Percentiles rank a stretch among this genome's conserved stretches.
phyloP scores from a whole-genome alignment of 1,284 basidiomycete genomes.

The Cryptococcus deneoformans region DNA sequence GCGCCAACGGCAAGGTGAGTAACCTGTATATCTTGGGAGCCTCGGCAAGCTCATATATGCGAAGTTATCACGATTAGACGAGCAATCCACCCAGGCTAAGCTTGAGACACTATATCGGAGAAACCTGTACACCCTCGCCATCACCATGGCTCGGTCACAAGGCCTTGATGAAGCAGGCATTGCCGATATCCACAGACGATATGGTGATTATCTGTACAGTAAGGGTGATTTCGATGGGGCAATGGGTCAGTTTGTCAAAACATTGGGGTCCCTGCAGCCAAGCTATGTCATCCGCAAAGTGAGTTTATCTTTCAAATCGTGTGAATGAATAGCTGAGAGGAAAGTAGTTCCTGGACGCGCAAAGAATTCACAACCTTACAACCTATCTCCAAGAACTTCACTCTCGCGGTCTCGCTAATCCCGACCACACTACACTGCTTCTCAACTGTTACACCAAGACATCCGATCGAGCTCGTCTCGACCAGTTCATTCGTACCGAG shows the following conservation, averaged over 20 bases:
- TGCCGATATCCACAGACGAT: constrained; percentile 81
- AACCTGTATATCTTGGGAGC: neutral
- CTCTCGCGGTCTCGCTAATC: constrained; percentile 80
- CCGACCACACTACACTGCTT: constrained; percentile 93
- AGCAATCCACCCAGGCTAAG: constrained; percentile 75
- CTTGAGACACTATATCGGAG: constrained; percentile 77
- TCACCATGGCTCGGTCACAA: constrained; percentile 68
- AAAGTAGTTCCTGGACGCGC: constrained; percentile 89
- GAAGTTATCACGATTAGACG: constrained; percentile 67
- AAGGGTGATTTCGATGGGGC: constrained; percentile 92
- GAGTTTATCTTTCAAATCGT: constrained; percentile 7
- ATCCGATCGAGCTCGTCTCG: constrained; percentile 82
- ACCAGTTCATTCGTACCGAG: constrained; percentile 88
- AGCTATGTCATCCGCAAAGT: constrained; percentile 98
- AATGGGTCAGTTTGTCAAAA: constrained; percentile 88
- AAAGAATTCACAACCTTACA: constrained; percentile 90
- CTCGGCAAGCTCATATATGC: neutral
- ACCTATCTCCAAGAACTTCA: constrained; percentile 96
- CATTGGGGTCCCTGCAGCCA: constrained; percentile 83
- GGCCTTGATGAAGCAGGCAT: constrained; percentile 66
- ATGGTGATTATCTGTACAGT: constrained; percentile 86
- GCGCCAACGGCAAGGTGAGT: constrained; percentile 69
- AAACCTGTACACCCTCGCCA: constrained; percentile 68
- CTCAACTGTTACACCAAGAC: constrained; percentile 97
- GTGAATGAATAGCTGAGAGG: neutral